These are phyloP conservation scores for Acer saccharum DNA, from an alignment of 345 rosid species.

Conservation along the genomic window DNA sequence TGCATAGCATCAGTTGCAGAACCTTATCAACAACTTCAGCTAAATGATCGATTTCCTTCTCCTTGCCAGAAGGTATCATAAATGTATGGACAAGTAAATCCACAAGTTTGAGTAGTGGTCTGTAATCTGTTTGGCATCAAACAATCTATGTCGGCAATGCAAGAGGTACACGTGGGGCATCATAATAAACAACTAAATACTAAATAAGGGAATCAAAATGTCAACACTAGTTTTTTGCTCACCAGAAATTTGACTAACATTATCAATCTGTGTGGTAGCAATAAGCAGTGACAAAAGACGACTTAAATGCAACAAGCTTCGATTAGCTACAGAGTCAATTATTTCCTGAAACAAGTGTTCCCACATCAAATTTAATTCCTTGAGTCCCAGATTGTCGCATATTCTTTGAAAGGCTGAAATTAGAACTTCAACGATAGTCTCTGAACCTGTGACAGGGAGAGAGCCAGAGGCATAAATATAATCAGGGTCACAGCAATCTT, in stretches of 20 bases:
- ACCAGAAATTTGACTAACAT: slow-evolving; percentile 56
- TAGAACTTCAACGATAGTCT: slow-evolving; percentile 63
- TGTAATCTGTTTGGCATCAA: slow-evolving; percentile 54
- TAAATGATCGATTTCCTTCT: slow-evolving; percentile 38
- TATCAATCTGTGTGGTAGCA: slow-evolving; percentile 48
- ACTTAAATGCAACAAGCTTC: slow-evolving; percentile 42
- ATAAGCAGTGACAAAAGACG: slow-evolving; percentile 56
- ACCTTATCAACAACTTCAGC: slow-evolving; percentile 57
- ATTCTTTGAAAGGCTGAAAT: slow-evolving; percentile 52
- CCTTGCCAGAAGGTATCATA: slow-evolving; percentile 35
- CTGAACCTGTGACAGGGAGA: slow-evolving; percentile 46
- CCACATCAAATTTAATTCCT: slow-evolving; percentile 56
- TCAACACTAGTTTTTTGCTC: slow-evolving; percentile 27
- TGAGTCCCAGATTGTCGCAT: slow-evolving; percentile 55
- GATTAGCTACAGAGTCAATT: slow-evolving; percentile 32
- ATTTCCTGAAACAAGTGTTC: slow-evolving; percentile 56
- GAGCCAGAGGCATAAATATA: slow-evolving; percentile 15
- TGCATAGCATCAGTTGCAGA: slow-evolving; percentile 61
- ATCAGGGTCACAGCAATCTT: slow-evolving; percentile 12
- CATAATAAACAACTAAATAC: slow-evolving; percentile 1
- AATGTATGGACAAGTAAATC: slow-evolving; percentile 44
- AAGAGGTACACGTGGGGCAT: slow-evolving; percentile 6
- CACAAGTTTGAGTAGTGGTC: slow-evolving; percentile 47
- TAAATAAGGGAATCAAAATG: slow-evolving; percentile 19
- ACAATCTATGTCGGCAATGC: slow-evolving; percentile 12